These are phyloP conservation scores for Nemania diffusa DNA, from an alignment of 2,329 filamentous ascomycete species.

Conservation along the genomic window DNA sequence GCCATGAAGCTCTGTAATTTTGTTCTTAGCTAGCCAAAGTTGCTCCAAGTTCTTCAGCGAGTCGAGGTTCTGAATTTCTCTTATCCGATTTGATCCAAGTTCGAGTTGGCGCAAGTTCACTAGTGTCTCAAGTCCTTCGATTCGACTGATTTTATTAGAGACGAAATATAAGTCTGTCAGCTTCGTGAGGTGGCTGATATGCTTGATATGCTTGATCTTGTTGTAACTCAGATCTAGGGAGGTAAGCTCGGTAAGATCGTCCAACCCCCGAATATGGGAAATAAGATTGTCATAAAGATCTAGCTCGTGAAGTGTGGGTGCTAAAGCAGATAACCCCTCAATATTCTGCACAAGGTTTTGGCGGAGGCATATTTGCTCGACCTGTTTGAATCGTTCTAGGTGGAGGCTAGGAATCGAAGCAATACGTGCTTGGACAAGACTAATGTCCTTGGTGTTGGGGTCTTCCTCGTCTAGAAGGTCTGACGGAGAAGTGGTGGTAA, in stretches of 20 bases:
- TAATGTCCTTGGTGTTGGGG: slow-evolving; percentile 77
- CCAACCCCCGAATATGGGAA: slow-evolving; percentile 83
- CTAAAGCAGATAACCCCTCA: slow-evolving; percentile 75
- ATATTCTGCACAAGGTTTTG: slow-evolving; percentile 90
- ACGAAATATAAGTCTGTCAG: slow-evolving; percentile 91
- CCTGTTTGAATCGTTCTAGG: slow-evolving; percentile 84
- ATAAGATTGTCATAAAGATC: slow-evolving; percentile 98
- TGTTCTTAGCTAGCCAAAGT: slow-evolving; percentile 96
- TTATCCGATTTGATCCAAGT: slow-evolving; percentile 89
- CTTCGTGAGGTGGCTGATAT: slow-evolving; percentile 79
- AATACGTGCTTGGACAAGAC: slow-evolving; percentile 88
- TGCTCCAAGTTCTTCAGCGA: slow-evolving; percentile 81
- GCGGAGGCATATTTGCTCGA: slow-evolving; percentile 84
- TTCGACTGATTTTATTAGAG: slow-evolving; percentile 90
- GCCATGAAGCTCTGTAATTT: slow-evolving; percentile 84
- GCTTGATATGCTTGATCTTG: slow-evolving; percentile 98
- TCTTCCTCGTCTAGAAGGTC: slow-evolving; percentile 71
- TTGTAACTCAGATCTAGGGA: slow-evolving; percentile 95
- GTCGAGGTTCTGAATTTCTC: slow-evolving; percentile 87
- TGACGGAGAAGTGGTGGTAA: slow-evolving; percentile 46
- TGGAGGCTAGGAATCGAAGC: slow-evolving; percentile 78
- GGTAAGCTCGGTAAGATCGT: slow-evolving; percentile 78
- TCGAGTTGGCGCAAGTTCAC: slow-evolving; percentile 84
- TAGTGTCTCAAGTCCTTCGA: slow-evolving; percentile 84
- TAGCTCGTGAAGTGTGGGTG: slow-evolving; percentile 78